Conservation (phyloP, 2,329 filamentous ascomycete species). For the Curvularia sp. region DNA sequence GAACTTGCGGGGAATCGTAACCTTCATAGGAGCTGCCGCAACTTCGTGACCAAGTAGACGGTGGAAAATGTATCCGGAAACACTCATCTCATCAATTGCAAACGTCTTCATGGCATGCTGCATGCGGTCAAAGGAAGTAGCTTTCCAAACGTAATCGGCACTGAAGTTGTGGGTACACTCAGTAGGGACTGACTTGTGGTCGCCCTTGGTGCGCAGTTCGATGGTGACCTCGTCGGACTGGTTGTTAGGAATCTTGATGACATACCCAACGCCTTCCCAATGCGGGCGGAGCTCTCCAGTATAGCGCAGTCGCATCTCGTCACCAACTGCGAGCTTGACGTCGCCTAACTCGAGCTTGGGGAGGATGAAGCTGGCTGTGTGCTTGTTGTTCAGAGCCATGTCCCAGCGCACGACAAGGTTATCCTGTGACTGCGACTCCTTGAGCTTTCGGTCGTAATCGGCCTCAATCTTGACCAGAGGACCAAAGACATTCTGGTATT, state of each 20-base stretch:
- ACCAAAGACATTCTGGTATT: conserved; percentile 98
- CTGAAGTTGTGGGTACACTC: conserved; percentile 98
- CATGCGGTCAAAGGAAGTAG: conserved; percentile 99
- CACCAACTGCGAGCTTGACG: conserved; percentile 95
- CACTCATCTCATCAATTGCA: conserved; percentile 95
- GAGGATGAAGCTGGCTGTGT: conserved; percentile 91
- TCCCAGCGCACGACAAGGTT: conserved; percentile 95
- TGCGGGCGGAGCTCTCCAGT: conserved; percentile 88
- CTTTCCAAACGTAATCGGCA: conserved; percentile 99
- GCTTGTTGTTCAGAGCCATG: conserved; percentile 94
- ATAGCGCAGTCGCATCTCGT: conserved; percentile 98
- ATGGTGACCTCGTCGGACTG: conserved; percentile 97
- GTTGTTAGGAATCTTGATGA: conserved; percentile 99
- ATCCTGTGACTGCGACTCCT: conserved; percentile 97
- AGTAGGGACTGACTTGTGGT: conserved; percentile 94
- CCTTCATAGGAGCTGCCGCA: conserved; percentile 92
- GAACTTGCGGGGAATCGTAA: conserved; percentile 94
- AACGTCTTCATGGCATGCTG: conserved; percentile 99
- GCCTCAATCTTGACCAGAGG: conserved; percentile 98
- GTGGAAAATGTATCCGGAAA: conserved; percentile 98
- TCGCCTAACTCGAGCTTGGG: conserved; percentile 97
- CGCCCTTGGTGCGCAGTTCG: conserved; percentile 90
- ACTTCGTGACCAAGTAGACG: conserved; percentile 95
- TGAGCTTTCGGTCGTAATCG: conserved; percentile 98
- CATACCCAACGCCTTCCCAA: conserved; percentile 98